Evolutionary conservation across 2,329 filamentous ascomycete species (phyloP).

Genomic region (Esteya vermicola): DNA sequence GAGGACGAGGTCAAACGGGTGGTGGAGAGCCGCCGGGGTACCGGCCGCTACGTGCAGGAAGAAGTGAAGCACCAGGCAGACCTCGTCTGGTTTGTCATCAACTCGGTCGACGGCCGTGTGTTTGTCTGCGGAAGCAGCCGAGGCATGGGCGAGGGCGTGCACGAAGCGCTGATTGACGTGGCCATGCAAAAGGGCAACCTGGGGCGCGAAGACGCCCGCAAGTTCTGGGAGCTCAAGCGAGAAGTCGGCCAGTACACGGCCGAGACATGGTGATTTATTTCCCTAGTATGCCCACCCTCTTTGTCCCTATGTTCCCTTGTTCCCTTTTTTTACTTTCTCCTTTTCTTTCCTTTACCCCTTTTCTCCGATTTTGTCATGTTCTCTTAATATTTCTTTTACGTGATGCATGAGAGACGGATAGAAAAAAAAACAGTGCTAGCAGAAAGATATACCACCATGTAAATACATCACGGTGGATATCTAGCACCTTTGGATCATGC

Average conservation of each 20-base stretch:
- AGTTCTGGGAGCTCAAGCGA: constrained; percentile 88
- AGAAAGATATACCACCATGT: not conserved
- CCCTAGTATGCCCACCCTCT: too few species aligned
- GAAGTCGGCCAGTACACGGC: constrained; percentile 91
- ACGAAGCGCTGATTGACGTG: constrained; percentile 74
- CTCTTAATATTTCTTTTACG: not conserved
- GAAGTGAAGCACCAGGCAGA: constrained; percentile 85
- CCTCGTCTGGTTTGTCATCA: constrained; percentile 97
- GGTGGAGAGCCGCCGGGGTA: constrained; percentile 59
- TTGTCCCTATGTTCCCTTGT: not conserved
- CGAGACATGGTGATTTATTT: constrained; percentile 45
- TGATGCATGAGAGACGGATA: not conserved
- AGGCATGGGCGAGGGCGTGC: constrained; percentile 96
- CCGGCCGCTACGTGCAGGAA: constrained; percentile 89
- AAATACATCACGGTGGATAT: too few species aligned
- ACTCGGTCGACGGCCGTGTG: constrained; percentile 84
- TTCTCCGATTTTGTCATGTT: not conserved
- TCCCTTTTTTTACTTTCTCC: not conserved
- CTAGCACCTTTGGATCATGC: not conserved
- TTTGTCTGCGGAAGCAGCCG: constrained; percentile 93
- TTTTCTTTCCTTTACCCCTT: not conserved
- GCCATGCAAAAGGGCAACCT: constrained; percentile 88
- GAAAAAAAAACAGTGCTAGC: not conserved
- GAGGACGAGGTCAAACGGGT: constrained; percentile 77
- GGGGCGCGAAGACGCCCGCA: constrained; percentile 63